Conservation (phyloP, 176 grass and related monocot species). For the Oryza nivara region DNA sequence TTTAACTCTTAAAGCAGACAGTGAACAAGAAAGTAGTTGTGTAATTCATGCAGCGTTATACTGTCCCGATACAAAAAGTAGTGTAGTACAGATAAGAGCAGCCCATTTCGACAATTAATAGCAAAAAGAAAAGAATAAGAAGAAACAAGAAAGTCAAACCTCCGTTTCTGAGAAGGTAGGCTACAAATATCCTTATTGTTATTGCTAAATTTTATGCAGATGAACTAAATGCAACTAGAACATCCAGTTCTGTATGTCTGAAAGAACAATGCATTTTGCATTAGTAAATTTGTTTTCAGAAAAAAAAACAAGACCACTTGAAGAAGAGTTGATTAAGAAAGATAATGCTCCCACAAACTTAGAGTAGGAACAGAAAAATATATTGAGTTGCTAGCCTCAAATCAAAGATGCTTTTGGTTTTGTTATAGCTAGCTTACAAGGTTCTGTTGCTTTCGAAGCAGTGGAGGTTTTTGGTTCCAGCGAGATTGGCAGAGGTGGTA, state of each 20-base stretch:
- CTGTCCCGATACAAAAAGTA: background rate
- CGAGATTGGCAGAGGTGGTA: no score
- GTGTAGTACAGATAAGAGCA: background rate
- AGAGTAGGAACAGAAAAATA: background rate
- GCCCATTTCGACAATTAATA: background rate
- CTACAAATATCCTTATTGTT: background rate
- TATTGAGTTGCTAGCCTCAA: no score
- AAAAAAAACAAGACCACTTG: background rate
- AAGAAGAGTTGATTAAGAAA: background rate
- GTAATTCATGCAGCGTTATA: background rate
- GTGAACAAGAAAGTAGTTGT: background rate
- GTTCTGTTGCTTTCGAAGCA: no score
- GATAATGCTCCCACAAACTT: background rate
- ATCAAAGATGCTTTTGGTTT: no score
- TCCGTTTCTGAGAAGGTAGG: no score
- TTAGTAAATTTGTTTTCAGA: background rate
- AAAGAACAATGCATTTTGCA: background rate
- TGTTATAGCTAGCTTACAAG: no score
- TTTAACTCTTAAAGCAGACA: background rate
- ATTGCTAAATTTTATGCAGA: background rate
- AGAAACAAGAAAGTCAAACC: background rate
- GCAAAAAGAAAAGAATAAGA: background rate
- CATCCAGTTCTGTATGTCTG: background rate
- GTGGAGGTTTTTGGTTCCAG: no score
- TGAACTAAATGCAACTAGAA: background rate